A percentile compares a stretch with the other conserved stretches of the same genome.
Conservation (phyloP, 2,329 filamentous ascomycete genomes). For the Calonectria pseudoturangicola region DNA sequence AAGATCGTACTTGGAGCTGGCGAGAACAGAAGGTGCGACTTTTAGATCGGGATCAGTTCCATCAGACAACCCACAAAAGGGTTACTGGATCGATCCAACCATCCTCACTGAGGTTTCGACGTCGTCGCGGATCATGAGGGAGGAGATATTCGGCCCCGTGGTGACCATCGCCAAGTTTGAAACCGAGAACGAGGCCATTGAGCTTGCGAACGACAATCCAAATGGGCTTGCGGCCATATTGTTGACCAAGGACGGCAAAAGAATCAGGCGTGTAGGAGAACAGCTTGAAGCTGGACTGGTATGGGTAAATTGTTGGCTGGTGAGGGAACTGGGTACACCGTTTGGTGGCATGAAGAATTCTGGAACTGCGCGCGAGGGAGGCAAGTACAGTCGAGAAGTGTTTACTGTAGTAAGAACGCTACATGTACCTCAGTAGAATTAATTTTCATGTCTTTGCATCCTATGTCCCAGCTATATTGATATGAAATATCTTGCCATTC, state of each 20-base stretch:
- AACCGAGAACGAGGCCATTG: background rate
- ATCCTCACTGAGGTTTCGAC: conserved; percentile 1
- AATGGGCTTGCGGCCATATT: background rate
- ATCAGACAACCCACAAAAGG: background rate
- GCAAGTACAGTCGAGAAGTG: conserved; percentile 4
- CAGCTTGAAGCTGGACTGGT: conserved; percentile 5
- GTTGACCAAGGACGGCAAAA: background rate
- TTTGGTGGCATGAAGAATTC: conserved; percentile 25
- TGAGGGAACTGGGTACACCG: conserved; percentile 3
- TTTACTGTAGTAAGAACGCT: conserved; percentile 16
- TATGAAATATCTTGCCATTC: no score
- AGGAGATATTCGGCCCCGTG: conserved; percentile 17
- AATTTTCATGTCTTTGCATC: background rate
- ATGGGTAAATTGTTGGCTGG: conserved; percentile 13
- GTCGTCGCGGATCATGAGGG: conserved; percentile 8
- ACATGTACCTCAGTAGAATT: background rate
- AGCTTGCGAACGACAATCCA: conserved; percentile 12
- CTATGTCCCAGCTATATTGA: background rate
- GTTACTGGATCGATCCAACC: conserved; percentile 13
- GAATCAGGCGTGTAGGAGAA: conserved; percentile 4
- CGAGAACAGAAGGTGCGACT: conserved; percentile 2
- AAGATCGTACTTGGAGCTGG: conserved; percentile 9
- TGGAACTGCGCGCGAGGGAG: conserved; percentile 5
- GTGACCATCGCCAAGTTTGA: conserved; percentile 11
- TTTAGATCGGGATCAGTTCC: conserved; percentile 2